Evolutionary conservation across 495 filamentous ascomycete genomes (phyloP), one percentile per base, ranked within the genome.

Genomic region (Tetracladium setigerum): DNA sequence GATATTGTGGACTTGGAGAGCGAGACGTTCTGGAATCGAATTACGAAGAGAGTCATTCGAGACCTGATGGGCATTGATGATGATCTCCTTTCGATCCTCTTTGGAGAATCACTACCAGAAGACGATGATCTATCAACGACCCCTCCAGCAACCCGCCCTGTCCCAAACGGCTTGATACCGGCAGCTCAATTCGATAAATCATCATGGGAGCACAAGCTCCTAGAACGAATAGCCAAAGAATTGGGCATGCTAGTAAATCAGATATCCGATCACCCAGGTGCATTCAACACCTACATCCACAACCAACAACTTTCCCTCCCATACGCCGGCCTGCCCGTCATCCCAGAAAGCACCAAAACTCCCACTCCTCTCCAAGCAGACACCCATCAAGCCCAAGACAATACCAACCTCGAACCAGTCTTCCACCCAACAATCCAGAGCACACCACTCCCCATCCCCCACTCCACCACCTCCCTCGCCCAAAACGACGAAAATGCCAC

Each of bases 11-110:
- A 55, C 9, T 64, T 57, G n/a, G 58, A 72, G 44, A 56, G 59
- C 22, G 83, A 87, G 53, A 80, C 83, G 0, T 74, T 94, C 47
- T 90, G 85, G 88, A 79, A 78, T 44, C 76, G 82, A 3, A 79
- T 96, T 37, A 95, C 91, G 4, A 78, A 87, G 41, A 83, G 83
- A 56, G 83, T 96, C 14, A 89, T 98, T 38, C 77, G 78, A 17
- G 89, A 95, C 61, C 65, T 98, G 35, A 83, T 98, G 60, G 89
- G 94, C 2, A 87, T 97, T 42, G 89, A 97, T 52, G 89, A 95
- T 49, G 73, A 76, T 31, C 66, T 91, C 27, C 77, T 97, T 5
- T 84, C 83, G 2, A 78, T 95, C 18, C 78, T 97, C 5, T 88
- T 96, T 48, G 92, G 92, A 2, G 92, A 95, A 65, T 70, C 77